Evolutionary conservation across 805 yeast genomes (phyloP), one percentile per base, ranked within the genome.

Genomic region (Myxozyma sirexii): DNA sequence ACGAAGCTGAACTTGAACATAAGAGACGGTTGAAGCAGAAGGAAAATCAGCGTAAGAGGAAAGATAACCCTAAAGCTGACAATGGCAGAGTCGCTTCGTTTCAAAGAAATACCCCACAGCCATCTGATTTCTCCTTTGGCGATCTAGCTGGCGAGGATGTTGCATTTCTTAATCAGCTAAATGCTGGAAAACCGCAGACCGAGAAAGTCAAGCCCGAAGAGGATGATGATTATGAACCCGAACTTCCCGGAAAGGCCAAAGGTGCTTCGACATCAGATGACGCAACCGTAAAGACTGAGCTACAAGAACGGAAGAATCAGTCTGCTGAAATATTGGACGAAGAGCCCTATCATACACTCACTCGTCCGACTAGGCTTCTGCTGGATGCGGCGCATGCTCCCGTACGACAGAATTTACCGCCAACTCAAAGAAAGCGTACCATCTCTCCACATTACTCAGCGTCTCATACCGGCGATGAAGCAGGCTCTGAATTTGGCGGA

Each of bases 1-100:
- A 94, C 73, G 98, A 93, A 70, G 83, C 82, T 62, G 98, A 94
- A 72, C 81, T 84, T 67, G 86, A 82, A 37, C 82, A 82, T 46
- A 92, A 87, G 70, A 82, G 80, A 54, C 73, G 79, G 23, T 85
- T 81, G 71, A 89, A 87, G 74, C 82, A 81, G 59, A 82, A 82
- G 73, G 83, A 82, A 67, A 80, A 78, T 61, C 79, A 76, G 62
- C 78, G 75, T 57, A 75, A 65, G 59, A 71, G 69, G 48, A 57
- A 52, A 23, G 54, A 50, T 21, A 26, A 7, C 27, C 19, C 38
- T 4, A 38, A 38, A 13, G 8, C 24, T 17, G 43, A 48, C 10
- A n/a, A 24, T 13, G 13, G 24, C 17, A 15, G 43, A 21, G 15
- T 12, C 17, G n/a, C 33, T 21, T 6, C 17, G 2, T 27, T 23